phyloP scores from a whole-genome alignment of 2,329 filamentous ascomycete species.

The Fusarium falciforme region DNA sequence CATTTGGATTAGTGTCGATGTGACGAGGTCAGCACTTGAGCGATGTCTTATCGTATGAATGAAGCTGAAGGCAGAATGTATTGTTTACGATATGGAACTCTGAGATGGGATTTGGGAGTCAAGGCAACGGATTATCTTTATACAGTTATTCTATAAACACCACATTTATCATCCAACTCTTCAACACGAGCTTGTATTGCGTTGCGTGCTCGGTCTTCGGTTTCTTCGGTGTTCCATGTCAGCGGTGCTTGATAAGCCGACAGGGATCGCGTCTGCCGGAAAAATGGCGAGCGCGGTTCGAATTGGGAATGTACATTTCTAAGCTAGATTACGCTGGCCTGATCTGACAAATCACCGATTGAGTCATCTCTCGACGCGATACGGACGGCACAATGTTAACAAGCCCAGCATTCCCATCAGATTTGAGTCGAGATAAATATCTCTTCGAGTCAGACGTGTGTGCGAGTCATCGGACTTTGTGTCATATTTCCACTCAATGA shows the following conservation, averaged over 20 bases:
- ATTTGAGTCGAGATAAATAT: background rate
- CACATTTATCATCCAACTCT: background rate
- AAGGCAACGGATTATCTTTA: background rate
- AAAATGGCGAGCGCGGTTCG: background rate
- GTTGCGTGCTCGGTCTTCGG: conserved; percentile 29
- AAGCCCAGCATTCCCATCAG: background rate
- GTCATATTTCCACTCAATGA: background rate
- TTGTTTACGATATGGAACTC: background rate
- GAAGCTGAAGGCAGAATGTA: background rate
- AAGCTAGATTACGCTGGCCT: conserved; percentile 8
- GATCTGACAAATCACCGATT: background rate
- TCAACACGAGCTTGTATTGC: background rate
- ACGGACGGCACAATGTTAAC: background rate
- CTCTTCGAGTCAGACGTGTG: background rate
- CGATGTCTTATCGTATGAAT: background rate
- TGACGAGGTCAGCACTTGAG: background rate
- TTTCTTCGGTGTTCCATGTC: background rate
- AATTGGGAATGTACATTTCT: conserved; percentile 19
- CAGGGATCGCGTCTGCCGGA: background rate
- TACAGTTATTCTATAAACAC: background rate
- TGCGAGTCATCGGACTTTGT: background rate
- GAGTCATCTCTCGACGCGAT: background rate
- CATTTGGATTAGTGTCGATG: conserved; percentile 7
- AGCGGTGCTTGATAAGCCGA: conserved; percentile 23
- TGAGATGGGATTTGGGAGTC: background rate